Conservation (phyloP, 2,329 filamentous ascomycete species). For the Domatiomyces globalis region DNA sequence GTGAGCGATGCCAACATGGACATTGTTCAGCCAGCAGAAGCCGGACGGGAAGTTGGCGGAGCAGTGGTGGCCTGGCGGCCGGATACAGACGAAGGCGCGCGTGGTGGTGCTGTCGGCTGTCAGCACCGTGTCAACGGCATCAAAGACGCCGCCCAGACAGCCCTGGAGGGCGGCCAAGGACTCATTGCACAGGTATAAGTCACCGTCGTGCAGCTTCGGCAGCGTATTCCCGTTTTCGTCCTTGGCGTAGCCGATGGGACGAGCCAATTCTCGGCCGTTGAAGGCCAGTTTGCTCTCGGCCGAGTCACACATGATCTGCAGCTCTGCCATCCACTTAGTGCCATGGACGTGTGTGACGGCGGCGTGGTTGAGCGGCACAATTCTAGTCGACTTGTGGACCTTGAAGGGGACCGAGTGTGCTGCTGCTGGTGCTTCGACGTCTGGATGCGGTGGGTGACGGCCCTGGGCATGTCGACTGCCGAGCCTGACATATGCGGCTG, state of each 20-base stretch:
- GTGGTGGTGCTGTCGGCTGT: conserved; percentile 43
- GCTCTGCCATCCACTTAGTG: conserved; percentile 80
- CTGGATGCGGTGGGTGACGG: conserved; percentile 51
- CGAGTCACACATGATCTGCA: conserved; percentile 68
- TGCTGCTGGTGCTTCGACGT: conserved; percentile 16
- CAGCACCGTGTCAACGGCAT: conserved; percentile 81
- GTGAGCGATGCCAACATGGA: conserved; percentile 91
- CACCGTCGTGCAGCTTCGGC: conserved; percentile 62
- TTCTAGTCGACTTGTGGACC: conserved; percentile 66
- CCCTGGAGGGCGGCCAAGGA: conserved; percentile 81
- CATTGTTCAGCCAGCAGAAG: conserved; percentile 98
- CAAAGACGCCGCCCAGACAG: conserved; percentile 80
- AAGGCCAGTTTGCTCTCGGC: conserved; percentile 65
- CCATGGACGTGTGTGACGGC: conserved; percentile 87
- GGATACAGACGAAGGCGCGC: conserved; percentile 79
- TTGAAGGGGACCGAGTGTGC: conserved; percentile 47
- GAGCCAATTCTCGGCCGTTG: conserved; percentile 62
- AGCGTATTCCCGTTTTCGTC: conserved; percentile 29
- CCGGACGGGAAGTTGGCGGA: conserved; percentile 79
- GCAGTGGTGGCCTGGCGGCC: conserved; percentile 91
- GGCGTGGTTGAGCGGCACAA: conserved; percentile 55
- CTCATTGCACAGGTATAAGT: conserved; percentile 78
- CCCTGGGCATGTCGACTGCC: conserved; percentile 60
- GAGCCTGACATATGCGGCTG: conserved; percentile 78
- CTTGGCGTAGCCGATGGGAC: conserved; percentile 35